Percentiles rank a stretch among this genome's conserved stretches.
Conservation (phyloP, 2,329 filamentous ascomycete species). For the Fusarium mundagurra region DNA sequence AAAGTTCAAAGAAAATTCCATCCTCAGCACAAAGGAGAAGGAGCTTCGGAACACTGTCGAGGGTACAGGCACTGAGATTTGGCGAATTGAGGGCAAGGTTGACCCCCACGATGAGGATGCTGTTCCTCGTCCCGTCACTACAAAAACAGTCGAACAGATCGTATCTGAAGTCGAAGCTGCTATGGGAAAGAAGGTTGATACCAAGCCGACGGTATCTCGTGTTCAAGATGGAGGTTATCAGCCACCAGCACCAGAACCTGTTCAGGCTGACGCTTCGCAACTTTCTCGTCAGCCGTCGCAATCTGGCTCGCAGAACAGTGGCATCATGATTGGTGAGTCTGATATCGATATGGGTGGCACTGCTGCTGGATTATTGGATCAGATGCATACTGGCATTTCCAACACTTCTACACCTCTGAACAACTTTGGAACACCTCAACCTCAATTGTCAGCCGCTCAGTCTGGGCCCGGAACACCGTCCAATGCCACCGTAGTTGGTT, state of each 20-base stretch:
- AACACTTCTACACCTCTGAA: slow-evolving; percentile 69
- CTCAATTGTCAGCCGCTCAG: slow-evolving; percentile 64
- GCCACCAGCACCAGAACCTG: slow-evolving; percentile 63
- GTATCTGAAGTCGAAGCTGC: slow-evolving; percentile 77
- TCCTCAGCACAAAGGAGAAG: slow-evolving; percentile 78
- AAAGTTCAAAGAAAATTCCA: slow-evolving; percentile 75
- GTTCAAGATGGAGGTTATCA: slow-evolving; percentile 82
- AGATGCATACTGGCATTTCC: slow-evolving; percentile 72
- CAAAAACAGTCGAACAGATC: slow-evolving; percentile 75
- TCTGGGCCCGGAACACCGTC: slow-evolving; percentile 68
- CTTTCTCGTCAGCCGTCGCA: slow-evolving; percentile 66
- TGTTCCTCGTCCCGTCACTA: slow-evolving; percentile 49
- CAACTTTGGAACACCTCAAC: slow-evolving; percentile 69
- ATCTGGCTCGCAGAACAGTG: slow-evolving; percentile 65
- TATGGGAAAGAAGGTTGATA: slow-evolving; percentile 72
- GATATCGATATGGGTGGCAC: slow-evolving; percentile 74
- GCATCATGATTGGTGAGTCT: slow-evolving; percentile 65
- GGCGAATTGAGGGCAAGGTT: slow-evolving; percentile 69
- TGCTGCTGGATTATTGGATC: slow-evolving; percentile 72
- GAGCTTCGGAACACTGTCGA: slow-evolving; percentile 75
- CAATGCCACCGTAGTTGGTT: slow-evolving; percentile 57
- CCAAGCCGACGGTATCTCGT: slow-evolving; percentile 72
- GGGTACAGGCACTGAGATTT: slow-evolving; percentile 67
- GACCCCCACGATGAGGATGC: slow-evolving; percentile 62
- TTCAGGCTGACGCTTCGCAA: slow-evolving; percentile 44